Evolutionary conservation across 768 basidiomycete genomes (phyloP).

Genomic region (Suillus alpinus): DNA sequence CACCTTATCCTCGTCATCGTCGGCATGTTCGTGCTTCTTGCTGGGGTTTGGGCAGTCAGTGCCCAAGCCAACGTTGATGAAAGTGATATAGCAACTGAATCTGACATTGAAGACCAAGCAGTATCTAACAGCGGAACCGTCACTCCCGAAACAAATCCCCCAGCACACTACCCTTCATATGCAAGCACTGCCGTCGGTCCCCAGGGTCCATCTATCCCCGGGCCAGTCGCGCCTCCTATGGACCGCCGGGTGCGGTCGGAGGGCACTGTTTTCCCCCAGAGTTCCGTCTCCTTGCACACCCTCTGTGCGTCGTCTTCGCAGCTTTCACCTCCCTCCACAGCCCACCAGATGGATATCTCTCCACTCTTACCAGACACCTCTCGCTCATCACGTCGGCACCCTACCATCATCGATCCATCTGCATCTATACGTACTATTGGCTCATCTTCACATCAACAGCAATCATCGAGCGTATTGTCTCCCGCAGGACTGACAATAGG

Average conservation of each 20-base stretch:
- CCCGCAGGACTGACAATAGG: slow-evolving; percentile 67
- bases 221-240: slow-evolving; percentile 10
- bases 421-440: neutral
- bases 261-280: neutral
- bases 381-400: slow-evolving; percentile 4
- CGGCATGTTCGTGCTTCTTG: slow-evolving; percentile 75
- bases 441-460: slow-evolving; percentile 7
- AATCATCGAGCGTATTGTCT: slow-evolving; percentile 3
- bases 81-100: slow-evolving; percentile 26
- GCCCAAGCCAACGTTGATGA: slow-evolving; percentile 59
- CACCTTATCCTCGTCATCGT: slow-evolving; percentile 73
- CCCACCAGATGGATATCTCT: neutral
- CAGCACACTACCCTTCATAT: neutral
- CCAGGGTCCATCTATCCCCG: slow-evolving; percentile 23
- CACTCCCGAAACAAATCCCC: neutral
- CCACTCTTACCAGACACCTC: neutral
- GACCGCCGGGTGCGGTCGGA: slow-evolving; percentile 11
- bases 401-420: neutral
- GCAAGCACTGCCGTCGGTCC: slow-evolving; percentile 23
- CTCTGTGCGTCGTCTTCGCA: neutral
- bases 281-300: slow-evolving; percentile 9
- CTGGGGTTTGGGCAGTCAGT: slow-evolving; percentile 89
- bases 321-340: neutral
- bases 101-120: neutral
- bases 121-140: neutral